A percentile compares a stretch with the other conserved stretches of the same genome.
phyloP scores from a whole-genome alignment of 345 rosid genomes.

The Barbarea vulgaris region DNA sequence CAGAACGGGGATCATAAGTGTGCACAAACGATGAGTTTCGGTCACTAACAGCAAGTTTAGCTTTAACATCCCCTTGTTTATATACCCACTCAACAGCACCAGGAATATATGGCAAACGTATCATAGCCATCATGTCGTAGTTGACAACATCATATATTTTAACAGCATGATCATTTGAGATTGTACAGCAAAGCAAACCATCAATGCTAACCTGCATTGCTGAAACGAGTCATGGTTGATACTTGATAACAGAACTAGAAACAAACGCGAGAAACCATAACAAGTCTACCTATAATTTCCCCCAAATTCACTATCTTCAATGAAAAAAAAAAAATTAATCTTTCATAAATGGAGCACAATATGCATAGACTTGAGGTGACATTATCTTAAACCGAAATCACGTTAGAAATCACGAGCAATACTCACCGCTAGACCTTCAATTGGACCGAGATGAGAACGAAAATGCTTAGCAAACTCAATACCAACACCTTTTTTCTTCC shows the following conservation, averaged over 20 bases:
- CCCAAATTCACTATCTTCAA: neutral
- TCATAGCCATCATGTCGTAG: conserved; percentile 99
- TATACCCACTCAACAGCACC: conserved; percentile 93
- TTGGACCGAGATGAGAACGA: conserved; percentile 92
- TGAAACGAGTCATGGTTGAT: conserved; percentile 63
- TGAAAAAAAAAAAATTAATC: neutral
- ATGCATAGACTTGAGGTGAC: neutral
- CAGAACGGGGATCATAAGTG: conserved; percentile 90
- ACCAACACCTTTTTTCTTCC: conserved; percentile 89
- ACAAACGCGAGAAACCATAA: neutral
- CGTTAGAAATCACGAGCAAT: conserved; percentile 4
- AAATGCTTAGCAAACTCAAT: conserved; percentile 98
- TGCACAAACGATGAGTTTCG: conserved; percentile 71
- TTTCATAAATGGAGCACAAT: neutral
- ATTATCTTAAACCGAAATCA: neutral
- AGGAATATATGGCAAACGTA: conserved; percentile 75
- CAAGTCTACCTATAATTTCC: neutral
- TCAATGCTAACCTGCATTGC: conserved; percentile 90
- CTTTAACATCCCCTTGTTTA: conserved; percentile 92
- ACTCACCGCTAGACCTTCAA: conserved; percentile 92
- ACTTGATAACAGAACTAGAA: conserved; percentile 48
- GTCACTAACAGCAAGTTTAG: conserved; percentile 89
- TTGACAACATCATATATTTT: conserved; percentile 93
- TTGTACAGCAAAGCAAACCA: conserved; percentile 94
- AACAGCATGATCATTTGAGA: conserved; percentile 81